These are phyloP conservation scores for Stylonectria norvegica DNA, from an alignment of 2,329 filamentous ascomycete genomes.

Conservation along the genomic window DNA sequence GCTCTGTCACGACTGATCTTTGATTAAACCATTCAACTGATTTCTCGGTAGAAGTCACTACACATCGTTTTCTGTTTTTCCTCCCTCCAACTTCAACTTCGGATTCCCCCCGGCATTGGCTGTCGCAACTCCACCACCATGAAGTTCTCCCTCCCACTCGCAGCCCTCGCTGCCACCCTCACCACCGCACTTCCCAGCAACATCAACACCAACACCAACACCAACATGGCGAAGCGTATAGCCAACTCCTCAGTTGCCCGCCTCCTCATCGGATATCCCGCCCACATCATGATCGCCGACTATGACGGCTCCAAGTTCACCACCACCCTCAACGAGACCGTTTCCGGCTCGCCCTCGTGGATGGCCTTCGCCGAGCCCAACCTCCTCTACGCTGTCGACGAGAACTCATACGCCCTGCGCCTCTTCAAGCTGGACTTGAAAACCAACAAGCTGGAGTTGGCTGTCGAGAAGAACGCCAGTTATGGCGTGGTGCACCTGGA, in stretches of 20 bases:
- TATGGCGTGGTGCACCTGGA: slow-evolving; percentile 46
- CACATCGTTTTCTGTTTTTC: neutral
- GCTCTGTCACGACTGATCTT: no score
- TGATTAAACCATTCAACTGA: no score
- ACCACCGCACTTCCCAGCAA: neutral
- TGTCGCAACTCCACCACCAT: neutral
- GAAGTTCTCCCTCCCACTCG: neutral
- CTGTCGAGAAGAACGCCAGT: slow-evolving; percentile 34
- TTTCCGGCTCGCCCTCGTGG: slow-evolving; percentile 45
- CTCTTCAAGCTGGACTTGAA: slow-evolving; percentile 37
- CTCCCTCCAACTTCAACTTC: neutral
- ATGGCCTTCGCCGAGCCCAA: slow-evolving; percentile 39
- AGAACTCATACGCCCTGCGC: slow-evolving; percentile 40
- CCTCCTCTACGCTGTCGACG: slow-evolving; percentile 46
- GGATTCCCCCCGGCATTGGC: neutral
- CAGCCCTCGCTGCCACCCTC: neutral
- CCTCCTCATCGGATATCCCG: slow-evolving; percentile 41
- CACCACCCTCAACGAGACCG: slow-evolving; percentile 30
- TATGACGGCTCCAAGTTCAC: slow-evolving; percentile 41
- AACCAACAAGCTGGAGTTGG: slow-evolving; percentile 28
- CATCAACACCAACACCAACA: neutral
- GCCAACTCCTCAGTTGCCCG: slow-evolving; percentile 15
- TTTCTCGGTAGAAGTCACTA: no score
- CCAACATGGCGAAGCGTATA: slow-evolving; percentile 11
- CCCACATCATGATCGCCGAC: slow-evolving; percentile 39